Percentiles rank a stretch among this genome's conserved stretches.
Conservation (phyloP, 2,329 filamentous ascomycete genomes). For the Claviceps sp. region DNA sequence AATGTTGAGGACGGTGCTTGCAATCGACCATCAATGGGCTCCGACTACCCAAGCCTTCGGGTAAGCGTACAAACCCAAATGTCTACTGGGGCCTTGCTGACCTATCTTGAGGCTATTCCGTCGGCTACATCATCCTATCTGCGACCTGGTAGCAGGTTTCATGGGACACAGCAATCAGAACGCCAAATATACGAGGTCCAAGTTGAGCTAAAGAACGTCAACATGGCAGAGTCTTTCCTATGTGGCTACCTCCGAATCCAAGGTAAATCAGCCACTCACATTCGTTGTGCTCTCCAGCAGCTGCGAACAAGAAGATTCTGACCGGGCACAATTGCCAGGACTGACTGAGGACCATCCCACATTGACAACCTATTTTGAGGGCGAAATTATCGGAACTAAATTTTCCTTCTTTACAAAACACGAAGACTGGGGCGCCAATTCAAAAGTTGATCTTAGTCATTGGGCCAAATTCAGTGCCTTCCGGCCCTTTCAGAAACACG, state of each 20-base stretch:
- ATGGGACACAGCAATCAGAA: conserved; percentile 85
- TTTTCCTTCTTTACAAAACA: conserved; percentile 90
- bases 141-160: conserved; percentile 75
- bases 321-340: conserved; percentile 34
- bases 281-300: background rate
- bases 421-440: conserved; percentile 78
- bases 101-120: conserved; percentile 42
- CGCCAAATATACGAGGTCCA: conserved; percentile 89
- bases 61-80: conserved; percentile 13
- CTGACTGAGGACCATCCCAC: conserved; percentile 92
- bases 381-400: conserved; percentile 91
- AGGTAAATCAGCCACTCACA: conserved; percentile 38
- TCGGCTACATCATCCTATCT: conserved; percentile 77
- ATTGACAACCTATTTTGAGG: conserved; percentile 96
- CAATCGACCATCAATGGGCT: conserved; percentile 23
- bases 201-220: conserved; percentile 92
- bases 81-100: conserved; percentile 6
- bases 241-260: conserved; percentile 94
- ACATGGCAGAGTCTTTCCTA: conserved; percentile 84
- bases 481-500: conserved; percentile 53
- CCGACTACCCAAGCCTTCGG: conserved; percentile 23
- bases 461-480: conserved; percentile 87
- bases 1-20: conserved; percentile 14
- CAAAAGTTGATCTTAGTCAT: conserved; percentile 84
- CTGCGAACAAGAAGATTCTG: background rate